Evolutionary conservation across 805 yeast genomes (phyloP), one percentile per base, ranked within the genome.

Genomic region (Barnettozyma pratensis): DNA sequence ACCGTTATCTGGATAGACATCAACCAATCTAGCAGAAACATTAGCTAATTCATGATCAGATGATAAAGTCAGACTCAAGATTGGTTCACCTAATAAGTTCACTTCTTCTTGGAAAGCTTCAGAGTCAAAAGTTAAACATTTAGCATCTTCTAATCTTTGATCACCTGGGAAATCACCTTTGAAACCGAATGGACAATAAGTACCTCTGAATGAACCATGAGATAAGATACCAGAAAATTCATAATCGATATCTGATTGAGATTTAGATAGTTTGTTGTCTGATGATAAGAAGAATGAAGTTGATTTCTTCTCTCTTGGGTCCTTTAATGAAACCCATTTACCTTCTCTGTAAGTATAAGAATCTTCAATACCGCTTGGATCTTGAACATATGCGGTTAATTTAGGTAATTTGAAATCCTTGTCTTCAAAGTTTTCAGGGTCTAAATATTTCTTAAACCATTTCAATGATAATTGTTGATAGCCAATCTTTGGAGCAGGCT

Each of bases 121-220:
- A 12, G 71, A 56, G 42, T 72, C 76, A 47, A 71, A 68, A 5
- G 63, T 60, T 12, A 63, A 42, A 50, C 73, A 66, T 46, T 72
- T 73, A 6, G 68, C 54, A 51, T 73, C 76, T 52, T 73, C 76
- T 40, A 63, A 50, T 47, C 63, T 66, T 51, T 73, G 77, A 48
- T 73, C 76, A 9, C 72, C 62, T 27, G 77, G 76, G 58, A 73
- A 73, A 48, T 73, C 76, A 37, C 76, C 77, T 27, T 57, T 63
- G 52, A 69, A 71, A 2, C 77, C 77, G 55, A 73, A 73, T 40
- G 77, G 77, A 60, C 77, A 73, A 57, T 55, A 73, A 1, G 71
- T 70, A 25, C 77, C 77, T 59, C 76, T 64, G 50, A 71, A 70
- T 27, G 69, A 50, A 6, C 77, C 77, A 53, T 73, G 74, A 4